Conservation (phyloP, 2,329 filamentous ascomycete genomes). For the Penicillium rolfsii region DNA sequence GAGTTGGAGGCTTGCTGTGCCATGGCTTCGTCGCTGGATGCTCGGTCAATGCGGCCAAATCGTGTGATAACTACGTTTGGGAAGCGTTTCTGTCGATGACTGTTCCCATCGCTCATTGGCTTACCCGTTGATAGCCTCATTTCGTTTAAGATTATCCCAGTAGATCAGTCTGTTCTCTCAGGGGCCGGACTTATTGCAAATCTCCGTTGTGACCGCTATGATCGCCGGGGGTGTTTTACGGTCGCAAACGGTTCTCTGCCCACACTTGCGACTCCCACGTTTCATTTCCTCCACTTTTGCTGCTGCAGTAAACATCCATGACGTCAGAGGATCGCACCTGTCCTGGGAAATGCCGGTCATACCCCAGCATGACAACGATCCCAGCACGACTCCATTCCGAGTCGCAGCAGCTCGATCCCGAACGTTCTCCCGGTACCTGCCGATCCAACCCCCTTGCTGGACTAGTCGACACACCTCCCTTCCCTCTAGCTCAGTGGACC, state of each 20-base stretch:
- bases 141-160: neutral
- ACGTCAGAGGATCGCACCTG: neutral
- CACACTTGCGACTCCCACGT: neutral
- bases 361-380: neutral
- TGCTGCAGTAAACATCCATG: neutral
- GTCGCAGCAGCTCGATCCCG: neutral
- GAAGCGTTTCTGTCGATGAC: neutral
- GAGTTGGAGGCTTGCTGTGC: neutral
- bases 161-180: neutral
- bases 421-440: neutral
- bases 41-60: neutral
- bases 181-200: neutral
- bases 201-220: neutral
- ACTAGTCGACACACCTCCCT: neutral
- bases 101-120: neutral
- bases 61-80: neutral
- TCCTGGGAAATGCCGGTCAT: neutral
- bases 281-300: neutral
- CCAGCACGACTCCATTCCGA: neutral
- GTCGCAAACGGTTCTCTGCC: neutral
- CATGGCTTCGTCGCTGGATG: neutral
- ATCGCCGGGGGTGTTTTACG: neutral
- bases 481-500: conserved; percentile 1
- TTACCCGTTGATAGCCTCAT: neutral
- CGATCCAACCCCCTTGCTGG: neutral